These are phyloP conservation scores for Polygonum aviculare DNA, from an alignment of 148 eudicot species.

Conservation along the genomic window DNA sequence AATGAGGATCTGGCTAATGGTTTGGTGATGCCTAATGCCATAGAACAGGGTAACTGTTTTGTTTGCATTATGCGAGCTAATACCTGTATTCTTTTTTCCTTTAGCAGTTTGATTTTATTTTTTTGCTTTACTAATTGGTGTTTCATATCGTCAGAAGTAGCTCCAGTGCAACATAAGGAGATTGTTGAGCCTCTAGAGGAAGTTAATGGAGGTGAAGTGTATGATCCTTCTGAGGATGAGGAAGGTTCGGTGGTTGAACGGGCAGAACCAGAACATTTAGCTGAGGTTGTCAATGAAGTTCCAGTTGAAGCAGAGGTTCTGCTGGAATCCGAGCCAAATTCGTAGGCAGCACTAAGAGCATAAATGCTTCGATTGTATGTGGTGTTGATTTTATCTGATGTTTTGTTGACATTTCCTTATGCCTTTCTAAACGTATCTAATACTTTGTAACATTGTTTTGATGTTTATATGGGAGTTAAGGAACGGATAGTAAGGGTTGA, in stretches of 20 bases:
- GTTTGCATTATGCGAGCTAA: not conserved
- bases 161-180: constrained; percentile 32
- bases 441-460: no score
- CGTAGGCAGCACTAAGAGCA: constrained; percentile 53
- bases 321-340: constrained; percentile 37
- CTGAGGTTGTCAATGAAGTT: constrained; percentile 54
- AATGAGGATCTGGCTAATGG: constrained; percentile 21
- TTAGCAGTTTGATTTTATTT: not conserved
- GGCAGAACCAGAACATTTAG: constrained; percentile 39
- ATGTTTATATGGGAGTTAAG: no score
- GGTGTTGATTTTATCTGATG: not conserved
- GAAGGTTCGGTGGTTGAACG: constrained; percentile 38
- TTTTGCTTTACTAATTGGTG: not conserved
- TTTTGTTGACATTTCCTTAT: not conserved
- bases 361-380: constrained; percentile 93
- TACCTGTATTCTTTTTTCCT: not conserved
- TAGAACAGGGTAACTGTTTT: constrained; percentile 40
- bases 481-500: no score
- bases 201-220: constrained; percentile 35
- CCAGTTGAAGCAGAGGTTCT: constrained; percentile 31
- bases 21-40: constrained; percentile 24
- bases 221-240: constrained; percentile 36
- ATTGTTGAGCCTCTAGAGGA: constrained; percentile 31
- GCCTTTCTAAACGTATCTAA: not conserved
- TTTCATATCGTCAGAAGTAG: constrained; percentile 17